phyloP scores from a whole-genome alignment of 805 yeast genomes.

The Metschnikowia picachoensis region DNA sequence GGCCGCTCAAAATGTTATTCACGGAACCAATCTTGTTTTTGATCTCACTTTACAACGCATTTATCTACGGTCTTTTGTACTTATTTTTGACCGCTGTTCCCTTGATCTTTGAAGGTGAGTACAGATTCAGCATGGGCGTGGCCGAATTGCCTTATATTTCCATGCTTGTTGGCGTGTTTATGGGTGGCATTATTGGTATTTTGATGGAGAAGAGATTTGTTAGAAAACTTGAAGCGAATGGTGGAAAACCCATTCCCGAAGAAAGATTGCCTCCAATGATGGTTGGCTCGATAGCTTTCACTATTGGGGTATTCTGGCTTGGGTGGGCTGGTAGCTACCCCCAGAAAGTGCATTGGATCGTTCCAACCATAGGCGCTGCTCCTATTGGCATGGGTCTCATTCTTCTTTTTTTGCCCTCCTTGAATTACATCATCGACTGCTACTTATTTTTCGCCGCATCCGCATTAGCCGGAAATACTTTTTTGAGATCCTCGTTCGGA shows the following conservation, averaged over 20 bases:
- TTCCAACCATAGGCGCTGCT: conserved; percentile 63
- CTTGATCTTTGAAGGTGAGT: conserved; percentile 47
- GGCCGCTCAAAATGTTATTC: conserved; percentile 66
- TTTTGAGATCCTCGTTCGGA: conserved; percentile 64
- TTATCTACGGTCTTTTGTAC: conserved; percentile 77
- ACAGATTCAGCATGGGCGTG: conserved; percentile 56
- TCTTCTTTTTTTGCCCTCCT: conserved; percentile 62
- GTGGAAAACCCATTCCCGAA: conserved; percentile 20
- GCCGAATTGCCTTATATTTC: conserved; percentile 79
- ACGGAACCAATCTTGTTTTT: conserved; percentile 72
- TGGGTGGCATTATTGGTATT: conserved; percentile 54
- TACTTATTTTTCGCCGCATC: conserved; percentile 73
- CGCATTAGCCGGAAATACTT: conserved; percentile 44
- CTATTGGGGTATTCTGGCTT: conserved; percentile 20
- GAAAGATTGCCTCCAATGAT: conserved; percentile 22
- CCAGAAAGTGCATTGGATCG: conserved; percentile 20
- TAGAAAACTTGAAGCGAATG: conserved; percentile 30
- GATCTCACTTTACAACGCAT: conserved; percentile 67
- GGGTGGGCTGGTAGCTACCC: conserved; percentile 21
- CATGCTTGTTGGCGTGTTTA: conserved; percentile 61
- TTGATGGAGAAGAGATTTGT: conserved; percentile 53
- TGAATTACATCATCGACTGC: conserved; percentile 69
- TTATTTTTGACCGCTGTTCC: conserved; percentile 74
- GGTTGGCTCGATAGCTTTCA: conserved; percentile 15
- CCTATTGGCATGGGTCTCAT: conserved; percentile 52